Percentiles rank a stretch among this genome's conserved stretches.
phyloP scores from a whole-genome alignment of 139 green algal species.

The Chlorella sp. region DNA sequence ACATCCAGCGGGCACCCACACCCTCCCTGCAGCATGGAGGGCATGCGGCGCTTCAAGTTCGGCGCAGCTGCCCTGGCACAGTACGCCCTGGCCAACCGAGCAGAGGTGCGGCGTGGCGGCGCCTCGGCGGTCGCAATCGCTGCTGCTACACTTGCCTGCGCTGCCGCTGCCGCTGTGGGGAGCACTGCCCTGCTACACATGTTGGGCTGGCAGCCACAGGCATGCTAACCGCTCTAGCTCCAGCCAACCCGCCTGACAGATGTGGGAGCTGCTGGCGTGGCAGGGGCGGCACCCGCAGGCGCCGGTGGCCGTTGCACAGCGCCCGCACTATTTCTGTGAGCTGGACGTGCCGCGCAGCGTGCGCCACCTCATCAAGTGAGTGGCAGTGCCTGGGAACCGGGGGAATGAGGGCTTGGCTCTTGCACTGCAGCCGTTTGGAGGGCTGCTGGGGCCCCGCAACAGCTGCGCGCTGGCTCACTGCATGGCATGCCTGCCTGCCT shows the following conservation, averaged over 20 bases:
- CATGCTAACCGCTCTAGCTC: too few species aligned
- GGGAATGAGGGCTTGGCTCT: background rate
- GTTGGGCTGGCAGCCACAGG: too few species aligned
- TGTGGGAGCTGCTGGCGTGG: conserved; percentile 75
- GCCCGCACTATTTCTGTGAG: conserved; percentile 82
- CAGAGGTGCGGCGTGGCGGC: conserved; percentile 46
- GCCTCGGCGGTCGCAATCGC: too few species aligned
- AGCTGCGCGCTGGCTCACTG: background rate
- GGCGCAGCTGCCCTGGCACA: conserved; percentile 66
- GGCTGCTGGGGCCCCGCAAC: background rate
- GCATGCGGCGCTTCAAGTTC: conserved; percentile 58
- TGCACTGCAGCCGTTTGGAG: background rate
- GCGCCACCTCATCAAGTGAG: conserved; percentile 27
- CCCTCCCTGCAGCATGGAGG: conserved; percentile 41
- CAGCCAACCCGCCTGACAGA: too few species aligned
- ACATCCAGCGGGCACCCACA: too few species aligned
- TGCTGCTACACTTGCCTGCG: too few species aligned
- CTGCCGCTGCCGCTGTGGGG: too few species aligned
- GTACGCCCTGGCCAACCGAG: conserved; percentile 63
- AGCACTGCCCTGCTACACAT: too few species aligned
- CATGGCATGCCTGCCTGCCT: background rate
- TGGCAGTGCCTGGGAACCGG: background rate
- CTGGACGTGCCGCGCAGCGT: conserved; percentile 61
- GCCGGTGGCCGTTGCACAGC: conserved; percentile 73
- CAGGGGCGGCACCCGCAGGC: conserved; percentile 74